Evolutionary conservation across 169 alveolate genomes (phyloP).

Genomic region (Besnoitia besnoiti): DNA sequence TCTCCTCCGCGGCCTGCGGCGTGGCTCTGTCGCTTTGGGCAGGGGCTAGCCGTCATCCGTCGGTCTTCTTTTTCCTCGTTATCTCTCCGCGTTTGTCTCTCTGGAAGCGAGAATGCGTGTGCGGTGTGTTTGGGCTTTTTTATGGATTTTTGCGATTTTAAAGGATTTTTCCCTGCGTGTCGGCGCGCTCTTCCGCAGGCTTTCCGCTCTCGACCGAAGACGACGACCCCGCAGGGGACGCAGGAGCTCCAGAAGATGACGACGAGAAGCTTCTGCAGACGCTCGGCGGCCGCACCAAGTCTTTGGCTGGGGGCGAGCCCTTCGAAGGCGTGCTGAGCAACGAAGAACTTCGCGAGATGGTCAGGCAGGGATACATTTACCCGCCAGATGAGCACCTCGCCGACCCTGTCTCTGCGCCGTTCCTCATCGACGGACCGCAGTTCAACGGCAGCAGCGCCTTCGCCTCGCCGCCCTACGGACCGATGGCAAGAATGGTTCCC

Average conservation of each 20-base stretch:
- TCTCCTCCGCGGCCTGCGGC: too few relatives aligned
- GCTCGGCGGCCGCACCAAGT: not conserved
- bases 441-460: not conserved
- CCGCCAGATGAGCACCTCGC: not conserved
- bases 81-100: too few relatives aligned
- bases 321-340: not conserved
- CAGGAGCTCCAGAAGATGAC: not conserved
- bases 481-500: not conserved
- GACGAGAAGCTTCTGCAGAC: not conserved
- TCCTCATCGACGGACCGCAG: not conserved
- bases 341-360: slow-evolving; percentile 3
- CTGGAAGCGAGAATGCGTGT: too few relatives aligned
- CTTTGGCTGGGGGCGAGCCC: not conserved
- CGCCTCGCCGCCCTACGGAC: slow-evolving; percentile 8
- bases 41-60: too few relatives aligned
- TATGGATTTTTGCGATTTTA: too few relatives aligned
- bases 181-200: not conserved
- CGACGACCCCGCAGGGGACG: not conserved
- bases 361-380: not conserved
- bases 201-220: too few relatives aligned
- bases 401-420: not conserved
- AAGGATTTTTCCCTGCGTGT: too few relatives aligned
- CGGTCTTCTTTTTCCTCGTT: too few relatives aligned
- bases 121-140: too few relatives aligned
- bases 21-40: too few relatives aligned